These are phyloP conservation scores for Sequoiadendron giganteum DNA, from an alignment of 75 land plant genomes.

Conservation along the genomic window DNA sequence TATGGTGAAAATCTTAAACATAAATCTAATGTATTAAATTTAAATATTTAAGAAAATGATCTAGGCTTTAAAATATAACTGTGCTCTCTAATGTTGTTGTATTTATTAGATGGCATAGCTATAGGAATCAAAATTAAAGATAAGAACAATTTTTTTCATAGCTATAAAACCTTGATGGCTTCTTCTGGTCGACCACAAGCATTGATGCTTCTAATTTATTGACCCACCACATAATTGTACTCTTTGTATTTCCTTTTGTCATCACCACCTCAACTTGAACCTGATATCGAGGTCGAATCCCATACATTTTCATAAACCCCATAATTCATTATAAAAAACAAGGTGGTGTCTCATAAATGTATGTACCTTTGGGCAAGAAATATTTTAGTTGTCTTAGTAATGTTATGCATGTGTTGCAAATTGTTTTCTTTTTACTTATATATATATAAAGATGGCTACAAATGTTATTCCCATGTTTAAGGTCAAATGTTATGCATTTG, in stretches of 20 bases:
- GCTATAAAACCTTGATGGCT: constrained; percentile 25
- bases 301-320: neutral
- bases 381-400: too few relatives aligned
- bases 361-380: neutral
- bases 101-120: too few relatives aligned
- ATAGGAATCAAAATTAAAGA: neutral
- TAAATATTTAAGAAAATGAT: too few relatives aligned
- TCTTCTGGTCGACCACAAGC: constrained; percentile 53
- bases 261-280: constrained; percentile 66
- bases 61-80: too few relatives aligned
- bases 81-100: too few relatives aligned
- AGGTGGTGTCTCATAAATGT: neutral
- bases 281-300: constrained; percentile 13
- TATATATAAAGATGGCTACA: too few relatives aligned
- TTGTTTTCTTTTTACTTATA: too few relatives aligned
- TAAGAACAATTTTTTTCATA: neutral
- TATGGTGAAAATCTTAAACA: too few relatives aligned
- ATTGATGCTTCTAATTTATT: constrained; percentile 74
- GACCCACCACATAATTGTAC: constrained; percentile 60
- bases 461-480: too few relatives aligned
- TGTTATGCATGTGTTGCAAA: too few relatives aligned
- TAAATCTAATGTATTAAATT: too few relatives aligned
- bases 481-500: too few relatives aligned
- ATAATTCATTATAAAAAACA: neutral
- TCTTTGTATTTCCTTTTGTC: constrained; percentile 56